Conservation (phyloP, 2,329 filamentous ascomycete genomes). For the Alternaria rosae region DNA sequence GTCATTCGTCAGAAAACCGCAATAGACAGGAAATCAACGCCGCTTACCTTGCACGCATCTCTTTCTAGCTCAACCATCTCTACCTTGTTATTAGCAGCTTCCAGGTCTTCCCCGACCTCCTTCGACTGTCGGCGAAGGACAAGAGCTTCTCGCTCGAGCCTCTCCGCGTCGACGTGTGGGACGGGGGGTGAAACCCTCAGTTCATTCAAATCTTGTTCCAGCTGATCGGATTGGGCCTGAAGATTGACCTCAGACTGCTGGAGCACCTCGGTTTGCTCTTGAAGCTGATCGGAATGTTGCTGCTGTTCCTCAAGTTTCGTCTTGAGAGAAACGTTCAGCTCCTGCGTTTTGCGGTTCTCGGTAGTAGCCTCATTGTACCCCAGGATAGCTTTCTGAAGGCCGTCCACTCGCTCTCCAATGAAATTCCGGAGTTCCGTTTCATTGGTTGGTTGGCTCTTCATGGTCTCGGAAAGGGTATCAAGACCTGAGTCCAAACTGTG, state of each 20-base stretch:
- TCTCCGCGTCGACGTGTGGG: not conserved
- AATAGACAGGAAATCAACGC: not conserved
- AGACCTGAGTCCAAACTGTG: conserved; percentile 32
- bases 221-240: conserved; percentile 4
- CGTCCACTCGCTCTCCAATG: conserved; percentile 24
- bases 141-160: conserved; percentile 14
- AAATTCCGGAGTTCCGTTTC: conserved; percentile 15
- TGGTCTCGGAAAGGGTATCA: conserved; percentile 7
- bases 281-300: conserved; percentile 19
- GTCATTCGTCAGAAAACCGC: not conserved
- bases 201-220: conserved; percentile 25
- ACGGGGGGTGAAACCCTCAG: conserved; percentile 8
- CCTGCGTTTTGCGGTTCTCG: conserved; percentile 19
- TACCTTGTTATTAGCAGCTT: not conserved
- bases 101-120: conserved; percentile 17
- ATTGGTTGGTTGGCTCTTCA: not conserved
- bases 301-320: conserved; percentile 26
- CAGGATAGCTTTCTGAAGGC: conserved; percentile 25
- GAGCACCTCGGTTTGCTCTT: conserved; percentile 13
- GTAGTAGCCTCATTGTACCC: conserved; percentile 28
- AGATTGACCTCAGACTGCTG: conserved; percentile 22
- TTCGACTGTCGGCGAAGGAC: conserved; percentile 23
- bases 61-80: conserved; percentile 13
- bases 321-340: conserved; percentile 23
- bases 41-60: conserved; percentile 7